Base-by-base conservation (phyloP, 768 basidiomycete genomes). In the Pleurotus eryngii region DNA sequence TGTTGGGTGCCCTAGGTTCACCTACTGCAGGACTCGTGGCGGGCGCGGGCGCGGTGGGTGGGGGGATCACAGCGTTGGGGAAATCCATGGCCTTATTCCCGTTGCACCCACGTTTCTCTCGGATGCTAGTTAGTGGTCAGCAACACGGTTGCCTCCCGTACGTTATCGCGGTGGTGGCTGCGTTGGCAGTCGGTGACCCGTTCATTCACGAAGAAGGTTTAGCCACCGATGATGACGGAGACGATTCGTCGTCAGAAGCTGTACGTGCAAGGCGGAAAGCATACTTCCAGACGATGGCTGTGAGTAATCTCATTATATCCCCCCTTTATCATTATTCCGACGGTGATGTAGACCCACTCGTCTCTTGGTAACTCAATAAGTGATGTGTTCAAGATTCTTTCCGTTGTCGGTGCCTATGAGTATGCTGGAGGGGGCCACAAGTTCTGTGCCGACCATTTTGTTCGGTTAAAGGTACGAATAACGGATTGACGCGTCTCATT, bases 361-460 rank as follows among this genome's bases (percentile, higher is more conserved):
- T 83, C 87, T 2, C 77, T 98, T 30, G 97, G 97, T 9, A 81
- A 82, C 53, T 85, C 79, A 18, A 79, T 79, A 5, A 97, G 95
- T 68, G 97, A 99, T 65, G 70, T 93, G 27, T 91, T 98, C 74
- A 87, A 89, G 63, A 72, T 89, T 35, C 77, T 99, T 7, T 95
- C 95, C 12, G 93, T 96, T n/a, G 86, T 97, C 15, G 97, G 97
- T 0, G 97, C 96, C 3, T 98, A 94, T 68, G 95, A 97, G 68
- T 96, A 89, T 68, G 89, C 90, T 18, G 89, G 91, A 7, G 90
- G 90, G 22, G 85, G 85, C 1, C 80, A 82, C 57, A 69, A 79
- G 18, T 99, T 98, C 70, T 99, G 97, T 69, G 71, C 74, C 9
- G 85, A 90, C 39, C 92, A 98, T 70, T 99, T 97, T 63, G 89